These are phyloP conservation scores for Pleoardoris graminearum DNA, from an alignment of 2,329 filamentous ascomycete species.

Conservation along the genomic window DNA sequence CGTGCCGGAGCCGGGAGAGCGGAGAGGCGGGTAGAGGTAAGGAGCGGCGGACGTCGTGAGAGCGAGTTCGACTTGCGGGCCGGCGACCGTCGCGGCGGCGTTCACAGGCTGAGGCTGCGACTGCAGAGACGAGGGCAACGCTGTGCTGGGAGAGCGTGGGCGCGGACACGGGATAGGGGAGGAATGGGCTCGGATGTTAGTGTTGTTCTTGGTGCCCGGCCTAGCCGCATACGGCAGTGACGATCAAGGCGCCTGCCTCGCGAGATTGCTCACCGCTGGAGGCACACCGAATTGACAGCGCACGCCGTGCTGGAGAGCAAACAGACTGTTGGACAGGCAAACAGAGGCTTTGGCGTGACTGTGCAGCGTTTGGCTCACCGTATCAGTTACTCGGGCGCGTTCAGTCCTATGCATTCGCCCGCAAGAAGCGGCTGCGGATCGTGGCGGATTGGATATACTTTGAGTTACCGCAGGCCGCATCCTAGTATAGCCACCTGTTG, in stretches of 20 bases:
- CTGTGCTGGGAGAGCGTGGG: slow-evolving; percentile 28
- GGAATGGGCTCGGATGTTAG: slow-evolving; percentile 8
- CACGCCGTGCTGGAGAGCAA: not conserved
- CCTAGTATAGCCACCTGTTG: too few species aligned
- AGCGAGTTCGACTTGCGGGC: slow-evolving; percentile 23
- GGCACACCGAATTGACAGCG: not conserved
- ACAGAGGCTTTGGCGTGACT: not conserved
- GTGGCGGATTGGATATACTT: too few species aligned
- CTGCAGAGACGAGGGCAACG: slow-evolving; percentile 21
- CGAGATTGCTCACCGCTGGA: not conserved
- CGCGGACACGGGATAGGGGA: slow-evolving; percentile 22
- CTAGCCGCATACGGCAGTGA: slow-evolving; percentile 3
- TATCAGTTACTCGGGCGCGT: too few species aligned
- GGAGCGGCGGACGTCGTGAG: slow-evolving; percentile 39
- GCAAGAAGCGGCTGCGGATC: too few species aligned
- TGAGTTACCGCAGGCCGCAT: too few species aligned
- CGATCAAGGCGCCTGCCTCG: slow-evolving; percentile 4
- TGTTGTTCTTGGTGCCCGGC: slow-evolving; percentile 2
- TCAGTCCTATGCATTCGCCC: too few species aligned
- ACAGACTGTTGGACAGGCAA: not conserved
- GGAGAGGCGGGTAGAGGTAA: slow-evolving; percentile 34
- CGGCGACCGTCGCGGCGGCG: slow-evolving; percentile 33
- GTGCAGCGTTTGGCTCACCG: too few species aligned
- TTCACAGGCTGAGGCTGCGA: slow-evolving; percentile 27
- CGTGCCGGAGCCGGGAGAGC: slow-evolving; percentile 25